Percentiles rank a stretch among this genome's conserved stretches.
Conservation (phyloP, 805 yeast species). For the Kodamaea kaohsiungensis region DNA sequence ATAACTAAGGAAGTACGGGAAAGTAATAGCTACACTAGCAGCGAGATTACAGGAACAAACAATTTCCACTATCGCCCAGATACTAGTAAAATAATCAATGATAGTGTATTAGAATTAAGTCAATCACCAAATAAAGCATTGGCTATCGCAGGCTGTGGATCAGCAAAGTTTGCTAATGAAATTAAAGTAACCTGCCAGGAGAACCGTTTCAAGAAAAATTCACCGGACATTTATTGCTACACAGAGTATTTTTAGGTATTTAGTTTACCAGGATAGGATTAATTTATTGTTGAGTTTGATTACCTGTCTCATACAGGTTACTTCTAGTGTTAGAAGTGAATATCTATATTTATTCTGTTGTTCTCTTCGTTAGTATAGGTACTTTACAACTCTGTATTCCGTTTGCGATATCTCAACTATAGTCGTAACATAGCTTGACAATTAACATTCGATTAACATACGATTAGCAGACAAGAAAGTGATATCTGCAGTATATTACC, state of each 20-base stretch:
- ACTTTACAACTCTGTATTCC: no score
- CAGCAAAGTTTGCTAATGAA: slow-evolving; percentile 28
- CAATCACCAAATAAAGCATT: slow-evolving; percentile 21
- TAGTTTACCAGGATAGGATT: no score
- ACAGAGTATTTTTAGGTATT: slow-evolving; percentile 32
- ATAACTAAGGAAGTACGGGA: background rate
- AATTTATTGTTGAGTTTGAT: no score
- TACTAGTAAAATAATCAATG: background rate
- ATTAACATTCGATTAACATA: no score
- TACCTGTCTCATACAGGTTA: no score
- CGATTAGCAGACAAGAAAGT: no score
- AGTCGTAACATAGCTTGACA: no score
- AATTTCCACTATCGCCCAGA: background rate
- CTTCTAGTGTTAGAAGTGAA: no score
- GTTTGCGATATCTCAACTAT: no score
- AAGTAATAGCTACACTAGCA: background rate
- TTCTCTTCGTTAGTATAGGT: no score
- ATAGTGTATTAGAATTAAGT: background rate
- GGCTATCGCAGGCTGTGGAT: slow-evolving; percentile 46
- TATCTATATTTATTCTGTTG: no score
- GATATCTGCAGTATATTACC: no score
- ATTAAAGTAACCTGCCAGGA: slow-evolving; percentile 32
- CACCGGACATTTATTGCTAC: slow-evolving; percentile 45
- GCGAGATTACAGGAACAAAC: background rate
- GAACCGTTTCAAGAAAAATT: slow-evolving; percentile 23